A percentile compares a stretch with the other conserved stretches of the same genome.
Evolutionary conservation across 2,329 filamentous ascomycete genomes (phyloP).

Genomic region (Fusarium nodosum): DNA sequence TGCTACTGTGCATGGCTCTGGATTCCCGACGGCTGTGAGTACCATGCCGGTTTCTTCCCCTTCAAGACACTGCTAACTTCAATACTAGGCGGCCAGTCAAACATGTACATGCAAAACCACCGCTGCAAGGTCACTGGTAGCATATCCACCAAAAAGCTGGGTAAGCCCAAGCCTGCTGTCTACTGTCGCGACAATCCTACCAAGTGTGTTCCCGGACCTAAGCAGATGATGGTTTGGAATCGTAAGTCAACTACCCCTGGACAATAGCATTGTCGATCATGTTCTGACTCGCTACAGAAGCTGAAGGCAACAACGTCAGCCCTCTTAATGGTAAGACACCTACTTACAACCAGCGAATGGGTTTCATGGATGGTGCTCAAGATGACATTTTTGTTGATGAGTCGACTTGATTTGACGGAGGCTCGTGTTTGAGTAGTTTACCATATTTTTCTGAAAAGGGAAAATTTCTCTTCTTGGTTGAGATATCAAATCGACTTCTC

Average conservation of each 20-base stretch:
- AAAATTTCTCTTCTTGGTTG: neutral
- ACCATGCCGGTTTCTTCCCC: rapidly evolving
- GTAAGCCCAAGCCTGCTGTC: constrained; percentile 56
- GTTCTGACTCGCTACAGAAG: constrained; percentile 42
- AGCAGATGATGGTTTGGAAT: constrained; percentile 66
- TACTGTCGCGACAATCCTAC: constrained; percentile 59
- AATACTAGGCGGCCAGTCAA: constrained; percentile 44
- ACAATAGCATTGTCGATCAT: neutral
- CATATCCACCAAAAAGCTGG: constrained; percentile 58
- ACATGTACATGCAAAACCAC: constrained; percentile 63
- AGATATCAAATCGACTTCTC: neutral
- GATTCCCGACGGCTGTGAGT: constrained; percentile 51
- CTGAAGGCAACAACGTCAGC: constrained; percentile 54
- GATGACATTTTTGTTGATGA: constrained; percentile 50
- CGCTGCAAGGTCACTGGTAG: constrained; percentile 63
- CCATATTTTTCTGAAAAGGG: constrained; percentile 21
- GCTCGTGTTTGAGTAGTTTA: constrained; percentile 4
- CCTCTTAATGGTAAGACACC: constrained; percentile 49
- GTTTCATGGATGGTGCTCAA: constrained; percentile 52
- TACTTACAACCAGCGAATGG: constrained; percentile 54
- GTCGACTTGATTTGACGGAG: neutral
- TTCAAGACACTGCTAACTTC: neutral
- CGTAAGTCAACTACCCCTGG: constrained; percentile 48
- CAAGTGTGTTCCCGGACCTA: constrained; percentile 62
- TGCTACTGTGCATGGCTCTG: constrained; percentile 53